Conservation (phyloP, 805 yeast species). For the Saccharomycopsis schoenii region DNA sequence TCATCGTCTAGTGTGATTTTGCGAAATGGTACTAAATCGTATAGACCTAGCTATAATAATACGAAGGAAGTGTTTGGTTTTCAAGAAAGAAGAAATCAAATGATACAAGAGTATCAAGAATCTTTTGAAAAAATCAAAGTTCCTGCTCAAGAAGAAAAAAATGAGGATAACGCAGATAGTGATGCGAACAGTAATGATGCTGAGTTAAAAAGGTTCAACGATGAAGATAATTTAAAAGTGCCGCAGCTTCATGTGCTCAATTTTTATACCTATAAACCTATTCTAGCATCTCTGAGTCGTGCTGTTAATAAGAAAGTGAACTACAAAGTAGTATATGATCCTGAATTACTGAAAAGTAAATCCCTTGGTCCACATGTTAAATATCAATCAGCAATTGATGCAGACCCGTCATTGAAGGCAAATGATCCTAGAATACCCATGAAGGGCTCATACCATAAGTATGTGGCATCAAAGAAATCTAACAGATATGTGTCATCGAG, state of each 20-base stretch:
- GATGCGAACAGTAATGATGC: not conserved
- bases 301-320: constrained; percentile 19
- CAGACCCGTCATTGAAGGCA: constrained; percentile 18
- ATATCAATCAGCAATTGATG: constrained; percentile 28
- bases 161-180: not conserved
- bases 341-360: constrained; percentile 36
- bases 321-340: constrained; percentile 43
- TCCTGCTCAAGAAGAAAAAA: not conserved
- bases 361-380: constrained; percentile 29
- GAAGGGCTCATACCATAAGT: constrained; percentile 3
- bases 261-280: not conserved
- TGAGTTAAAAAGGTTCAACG: not conserved
- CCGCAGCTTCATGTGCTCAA: not conserved
- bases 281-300: not conserved
- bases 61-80: not conserved
- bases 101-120: not conserved
- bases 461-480: constrained; percentile 28
- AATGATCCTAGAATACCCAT: constrained; percentile 35
- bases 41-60: not conserved
- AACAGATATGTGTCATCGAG: constrained; percentile 30
- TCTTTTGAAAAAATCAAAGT: not conserved
- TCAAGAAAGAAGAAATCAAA: not conserved
- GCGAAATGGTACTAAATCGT: not conserved
- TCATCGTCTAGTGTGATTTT: not conserved
- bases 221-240: not conserved